Percentiles rank a stretch among this genome's conserved stretches.
Conservation (phyloP, 1,139 yeast genomes). For the Suzukiozyma palmioleophila region DNA sequence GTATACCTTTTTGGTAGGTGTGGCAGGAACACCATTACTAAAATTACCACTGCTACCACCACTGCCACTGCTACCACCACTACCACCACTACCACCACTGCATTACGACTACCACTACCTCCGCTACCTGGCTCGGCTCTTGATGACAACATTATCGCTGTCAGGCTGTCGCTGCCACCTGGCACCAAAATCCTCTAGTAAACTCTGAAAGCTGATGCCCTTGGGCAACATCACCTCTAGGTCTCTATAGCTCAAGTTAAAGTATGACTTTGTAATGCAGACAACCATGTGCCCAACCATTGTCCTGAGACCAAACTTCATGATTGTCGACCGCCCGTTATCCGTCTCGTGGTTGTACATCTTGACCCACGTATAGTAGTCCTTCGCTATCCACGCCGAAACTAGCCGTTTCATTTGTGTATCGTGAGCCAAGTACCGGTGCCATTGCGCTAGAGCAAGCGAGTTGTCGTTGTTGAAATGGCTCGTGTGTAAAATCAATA, state of each 20-base stretch:
- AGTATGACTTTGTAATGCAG: conserved; percentile 35
- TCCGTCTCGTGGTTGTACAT: conserved; percentile 29
- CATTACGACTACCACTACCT: too few relatives aligned
- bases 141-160: conserved; percentile 17
- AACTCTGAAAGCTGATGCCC: conserved; percentile 18
- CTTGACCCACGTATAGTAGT: conserved; percentile 40
- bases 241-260: conserved; percentile 18
- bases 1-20: too few relatives aligned
- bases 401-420: neutral
- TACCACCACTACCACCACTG: too few relatives aligned
- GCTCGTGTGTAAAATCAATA: conserved; percentile 43
- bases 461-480: conserved; percentile 41
- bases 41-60: too few relatives aligned
- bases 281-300: conserved; percentile 28
- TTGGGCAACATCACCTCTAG: conserved; percentile 26
- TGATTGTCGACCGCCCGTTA: conserved; percentile 26
- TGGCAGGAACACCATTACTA: too few relatives aligned
- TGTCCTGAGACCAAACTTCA: conserved; percentile 36
- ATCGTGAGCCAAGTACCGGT: conserved; percentile 20
- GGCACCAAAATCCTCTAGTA: conserved; percentile 16
- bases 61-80: too few relatives aligned
- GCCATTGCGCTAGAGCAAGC: conserved; percentile 30
- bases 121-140: neutral
- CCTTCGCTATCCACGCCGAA: conserved; percentile 28
- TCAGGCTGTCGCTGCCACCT: conserved; percentile 25